These are phyloP conservation scores for Neurospora sp. DNA, from an alignment of 495 filamentous ascomycete genomes.

Conservation along the genomic window DNA sequence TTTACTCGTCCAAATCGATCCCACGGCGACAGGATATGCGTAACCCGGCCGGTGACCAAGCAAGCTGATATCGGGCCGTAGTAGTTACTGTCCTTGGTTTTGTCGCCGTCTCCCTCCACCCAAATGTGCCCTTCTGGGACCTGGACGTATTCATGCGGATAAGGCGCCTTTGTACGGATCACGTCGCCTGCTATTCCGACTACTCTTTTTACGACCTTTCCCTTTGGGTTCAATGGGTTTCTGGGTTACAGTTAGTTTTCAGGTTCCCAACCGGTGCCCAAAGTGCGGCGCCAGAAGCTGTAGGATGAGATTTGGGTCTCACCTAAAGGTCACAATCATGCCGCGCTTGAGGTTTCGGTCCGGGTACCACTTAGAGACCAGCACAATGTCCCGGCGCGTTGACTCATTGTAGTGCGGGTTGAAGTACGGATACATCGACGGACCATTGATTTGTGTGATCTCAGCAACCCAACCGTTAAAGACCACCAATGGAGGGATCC, in stretches of 20 bases:
- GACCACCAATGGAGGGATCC: constrained; percentile 54
- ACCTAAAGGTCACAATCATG: constrained; percentile 47
- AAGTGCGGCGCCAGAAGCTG: background rate
- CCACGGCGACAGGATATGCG: constrained; percentile 53
- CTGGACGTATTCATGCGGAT: constrained; percentile 42
- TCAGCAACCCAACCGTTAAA: constrained; percentile 54
- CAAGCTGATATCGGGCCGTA: constrained; percentile 58
- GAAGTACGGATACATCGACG: constrained; percentile 70
- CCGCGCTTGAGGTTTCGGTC: constrained; percentile 35
- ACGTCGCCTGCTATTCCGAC: constrained; percentile 61
- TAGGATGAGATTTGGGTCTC: constrained; percentile 4
- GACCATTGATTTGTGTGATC: constrained; percentile 52
- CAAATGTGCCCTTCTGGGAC: constrained; percentile 67
- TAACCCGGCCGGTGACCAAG: constrained; percentile 53
- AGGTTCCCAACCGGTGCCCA: background rate
- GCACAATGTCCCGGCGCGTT: constrained; percentile 42
- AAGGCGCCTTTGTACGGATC: constrained; percentile 52
- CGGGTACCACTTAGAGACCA: constrained; percentile 40
- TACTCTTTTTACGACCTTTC: constrained; percentile 58
- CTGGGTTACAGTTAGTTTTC: constrained; percentile 26
- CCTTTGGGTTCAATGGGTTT: constrained; percentile 50
- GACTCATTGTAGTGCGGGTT: constrained; percentile 53
- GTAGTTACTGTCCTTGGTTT: constrained; percentile 61
- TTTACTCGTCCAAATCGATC: constrained; percentile 37
- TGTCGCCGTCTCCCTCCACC: constrained; percentile 63